Percentiles rank a stretch among this genome's conserved stretches.
Evolutionary conservation across 2,329 filamentous ascomycete genomes (phyloP).

Genomic region (Pseudocercospora musae): DNA sequence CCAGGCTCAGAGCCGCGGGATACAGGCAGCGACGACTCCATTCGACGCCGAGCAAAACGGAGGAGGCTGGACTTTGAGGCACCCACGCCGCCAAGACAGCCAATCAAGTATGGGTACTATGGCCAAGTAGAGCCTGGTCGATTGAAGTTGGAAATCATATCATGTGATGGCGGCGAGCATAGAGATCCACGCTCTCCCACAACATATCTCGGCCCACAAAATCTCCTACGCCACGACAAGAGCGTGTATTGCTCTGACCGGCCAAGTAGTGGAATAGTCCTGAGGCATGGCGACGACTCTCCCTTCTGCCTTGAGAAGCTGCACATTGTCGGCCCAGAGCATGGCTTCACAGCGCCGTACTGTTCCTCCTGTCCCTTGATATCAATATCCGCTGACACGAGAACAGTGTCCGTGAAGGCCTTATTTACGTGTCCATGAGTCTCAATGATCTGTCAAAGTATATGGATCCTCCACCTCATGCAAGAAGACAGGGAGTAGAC

Average conservation of each 20-base stretch:
- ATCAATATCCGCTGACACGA: constrained; percentile 33
- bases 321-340: constrained; percentile 78
- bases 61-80: constrained; percentile 40
- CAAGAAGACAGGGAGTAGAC: constrained; percentile 25
- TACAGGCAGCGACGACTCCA: constrained; percentile 16
- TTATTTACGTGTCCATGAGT: constrained; percentile 88
- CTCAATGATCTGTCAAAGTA: constrained; percentile 66
- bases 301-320: constrained; percentile 82
- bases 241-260: constrained; percentile 88
- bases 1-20: constrained; percentile 21
- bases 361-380: constrained; percentile 38
- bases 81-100: constrained; percentile 22
- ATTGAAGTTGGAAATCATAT: constrained; percentile 81
- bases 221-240: constrained; percentile 76
- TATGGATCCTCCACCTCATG: constrained; percentile 31
- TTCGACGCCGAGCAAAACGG: constrained; percentile 31
- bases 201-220: constrained; percentile 67
- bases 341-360: constrained; percentile 82
- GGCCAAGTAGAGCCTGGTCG: constrained; percentile 82
- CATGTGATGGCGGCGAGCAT: constrained; percentile 77
- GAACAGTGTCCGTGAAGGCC: constrained; percentile 76
- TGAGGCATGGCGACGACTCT: constrained; percentile 75
- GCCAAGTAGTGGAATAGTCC: constrained; percentile 80
- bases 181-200: constrained; percentile 45
- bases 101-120: constrained; percentile 76